Base-by-base conservation (phyloP, 345 rosid genomes). In the Cochlearia excelsa region DNA sequence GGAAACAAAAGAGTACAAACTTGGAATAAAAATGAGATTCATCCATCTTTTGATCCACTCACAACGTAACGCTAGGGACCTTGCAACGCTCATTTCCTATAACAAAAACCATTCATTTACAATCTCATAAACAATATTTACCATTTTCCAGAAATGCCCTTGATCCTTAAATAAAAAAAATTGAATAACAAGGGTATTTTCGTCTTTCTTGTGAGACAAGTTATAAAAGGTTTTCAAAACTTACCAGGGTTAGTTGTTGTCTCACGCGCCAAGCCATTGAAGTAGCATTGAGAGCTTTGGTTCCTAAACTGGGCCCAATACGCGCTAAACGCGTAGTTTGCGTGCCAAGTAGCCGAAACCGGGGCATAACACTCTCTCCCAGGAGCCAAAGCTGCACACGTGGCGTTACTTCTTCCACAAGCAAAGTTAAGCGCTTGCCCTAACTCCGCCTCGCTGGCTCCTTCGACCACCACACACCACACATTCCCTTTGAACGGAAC, bases 251-350 rank as follows among this genome's bases (percentile, higher is more conserved):
- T 51, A 2, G n/a, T 59, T 1, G 70, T 75, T 30, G 87, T 86
- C 72, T 82, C 82, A 46, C 63, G 70, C 0, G 87, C 91, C 46
- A 86, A 74, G 42, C 97, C 95, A 68, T 80, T 75, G 70, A 86
- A 86, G 82, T 71, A 75, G 81, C 97, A 89, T 29, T 34, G 76
- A 28, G 81, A 83, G 7, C 88, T 89, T 34, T 30, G 70, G 67
- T 63, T 80, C 65, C 81, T 64, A 55, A 78, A 84, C 61, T 70
- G 66, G 5, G 91, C 78, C 94, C 91, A 84, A 30, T 82, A 81
- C 0, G 94, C 80, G 74, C 91, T 86, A 59, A 89, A 89, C 0
- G 97, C 97, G 28, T 77, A 89, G 61, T 81, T 86, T 2, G 94
- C 84, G 6, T 82, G 91, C 89, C 74, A 73, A 46, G 38, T 11